Base-by-base conservation (phyloP, 371 early-diverging fungal species). In the Mucor piriformis region DNA sequence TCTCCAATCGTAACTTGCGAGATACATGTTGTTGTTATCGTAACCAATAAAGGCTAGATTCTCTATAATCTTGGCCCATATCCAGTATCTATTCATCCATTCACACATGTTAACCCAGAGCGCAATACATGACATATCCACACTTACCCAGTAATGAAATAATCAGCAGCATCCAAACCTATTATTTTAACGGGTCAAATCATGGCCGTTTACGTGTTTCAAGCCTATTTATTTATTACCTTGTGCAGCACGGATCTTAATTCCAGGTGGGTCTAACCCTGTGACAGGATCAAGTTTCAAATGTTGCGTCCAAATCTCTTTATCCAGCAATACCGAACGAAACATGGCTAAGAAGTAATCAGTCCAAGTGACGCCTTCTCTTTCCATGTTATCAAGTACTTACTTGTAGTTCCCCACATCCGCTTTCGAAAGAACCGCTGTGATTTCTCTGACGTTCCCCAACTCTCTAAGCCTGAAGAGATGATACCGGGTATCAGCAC, bases 1-100 rank as follows among this genome's bases (percentile, higher is more conserved):
- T 42, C 98, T 82, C 97, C 98, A 98, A 75, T 98, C 97, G 70
- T 95, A 97, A 0, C 93, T 81, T 0, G 95, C 95, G 46, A 96
- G 73, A 37, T 89, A 81, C 88, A 96, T 92, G 49, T 86, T 92
- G 61, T 89, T 92, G 72, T 76, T 86, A 73, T 96, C 96, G 69
- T 95, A 95, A 23, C 95, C 96, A 44, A 96, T 83, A 0, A 86
- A 88, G 0, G 94, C 93, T 49, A 95, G 60, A 66, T 95, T 95
- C 63, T 92, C 88, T 56, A 92, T 86, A 23, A 86, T 76, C 48
- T 89, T 88, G 49, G 90, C 95, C 96, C 95, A 95, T 16, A 97
- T 91, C 97, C 95, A 96, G 71, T 93, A 91, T 15, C 46, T 46
- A 46, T 24, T 10, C 7, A 18, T n/a, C n/a, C n/a, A 43, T 20